A percentile compares a stretch with the other conserved stretches of the same genome.
phyloP scores from a whole-genome alignment of 345 rosid genomes.

The Euphorbia lathyris region DNA sequence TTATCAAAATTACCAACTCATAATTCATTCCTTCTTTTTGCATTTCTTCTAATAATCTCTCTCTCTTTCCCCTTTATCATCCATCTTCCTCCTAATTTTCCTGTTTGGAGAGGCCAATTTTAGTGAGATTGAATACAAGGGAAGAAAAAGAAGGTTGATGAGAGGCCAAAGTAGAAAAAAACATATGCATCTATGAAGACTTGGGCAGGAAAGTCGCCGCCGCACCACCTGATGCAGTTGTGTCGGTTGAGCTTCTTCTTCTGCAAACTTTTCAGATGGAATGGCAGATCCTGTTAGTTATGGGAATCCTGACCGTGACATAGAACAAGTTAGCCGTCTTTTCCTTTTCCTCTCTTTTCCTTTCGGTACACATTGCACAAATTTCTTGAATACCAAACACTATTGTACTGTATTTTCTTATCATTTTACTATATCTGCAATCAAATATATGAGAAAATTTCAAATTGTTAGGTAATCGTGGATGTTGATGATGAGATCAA shows the following conservation, averaged over 20 bases:
- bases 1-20: no score
- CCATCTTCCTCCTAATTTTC: neutral
- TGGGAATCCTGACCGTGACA: conserved; percentile 80
- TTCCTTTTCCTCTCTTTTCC: no score
- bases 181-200: conserved; percentile 88
- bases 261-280: conserved; percentile 76
- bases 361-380: no score
- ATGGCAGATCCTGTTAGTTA: conserved; percentile 91
- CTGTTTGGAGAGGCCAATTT: neutral
- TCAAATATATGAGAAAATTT: no score
- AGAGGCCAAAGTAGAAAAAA: conserved; percentile 40
- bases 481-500: neutral
- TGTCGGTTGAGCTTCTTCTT: conserved; percentile 38
- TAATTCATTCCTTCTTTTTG: no score
- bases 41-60: neutral
- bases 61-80: neutral
- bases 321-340: conserved; percentile 77
- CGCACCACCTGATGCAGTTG: conserved; percentile 53
- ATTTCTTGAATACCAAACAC: no score
- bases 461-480: no score
- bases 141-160: conserved; percentile 27
- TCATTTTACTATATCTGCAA: no score
- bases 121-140: neutral
- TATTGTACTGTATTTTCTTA: no score
- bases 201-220: conserved; percentile 54